Evolutionary conservation across 805 yeast genomes (phyloP), one percentile per base, ranked within the genome.

Genomic region (Zygotorulaspora chibaensis): DNA sequence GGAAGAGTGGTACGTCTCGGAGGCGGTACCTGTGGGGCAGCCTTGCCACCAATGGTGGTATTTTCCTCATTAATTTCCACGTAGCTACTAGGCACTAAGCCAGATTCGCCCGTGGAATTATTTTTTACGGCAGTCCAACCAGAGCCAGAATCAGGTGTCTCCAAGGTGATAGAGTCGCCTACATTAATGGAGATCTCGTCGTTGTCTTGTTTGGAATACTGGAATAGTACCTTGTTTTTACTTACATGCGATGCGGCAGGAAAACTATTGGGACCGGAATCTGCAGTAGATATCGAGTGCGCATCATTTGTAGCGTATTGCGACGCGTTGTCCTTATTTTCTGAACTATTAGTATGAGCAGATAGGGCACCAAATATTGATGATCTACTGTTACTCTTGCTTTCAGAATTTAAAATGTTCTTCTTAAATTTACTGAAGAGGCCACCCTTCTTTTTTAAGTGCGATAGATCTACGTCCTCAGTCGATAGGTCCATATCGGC

Each of bases 21-120:
- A 51, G 81, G 77, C 2, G 88, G 84, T 6, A 87, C 96, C 13
- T 81, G 76, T 0, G 96, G 95, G 0, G 90, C 90, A 48, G 77
- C 73, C 50, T 75, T 77, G 55, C 73, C 70, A 46, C 48, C 49
- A 34, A 18, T 50, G 8, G 40, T 35, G 12, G 36, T 36, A 13
- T 49, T 46, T 39, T 42, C 59, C 20, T 63, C 58, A 25, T 61
- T 50, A 1, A 81, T 62, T 50, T 81, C 81, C 6, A 90, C 65
- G 61, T 91, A 91, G 0, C 85, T 68, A 0, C 95, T 80, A 2
- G 99, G 99, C 3, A 90, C 96, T 33, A 90, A 71, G 0, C 99
- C 99, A 35, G 68, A 69, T 8, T 64, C 63, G 0, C 79, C 79
- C 4, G 76, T 75, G 17, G 63, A 59, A 2, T 69, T 52, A n/a